Base-by-base conservation (phyloP, 192 early-diverging fungal genomes). In the Coemansia sp. region DNA sequence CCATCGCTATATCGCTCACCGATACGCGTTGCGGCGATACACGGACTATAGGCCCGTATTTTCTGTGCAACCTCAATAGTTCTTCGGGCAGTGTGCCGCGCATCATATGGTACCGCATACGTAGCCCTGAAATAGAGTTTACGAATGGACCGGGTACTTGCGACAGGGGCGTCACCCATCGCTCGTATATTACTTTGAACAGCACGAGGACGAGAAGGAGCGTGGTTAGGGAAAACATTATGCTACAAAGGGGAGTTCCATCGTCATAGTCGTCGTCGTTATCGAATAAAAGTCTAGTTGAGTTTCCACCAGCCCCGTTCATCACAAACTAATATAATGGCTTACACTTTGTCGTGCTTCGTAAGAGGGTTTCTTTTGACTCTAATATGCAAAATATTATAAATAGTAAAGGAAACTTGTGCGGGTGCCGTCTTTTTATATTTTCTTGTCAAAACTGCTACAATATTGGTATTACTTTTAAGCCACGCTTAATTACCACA, bases 71-170 rank as follows among this genome's bases (percentile, higher is more conserved):
- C 10, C 8, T 11, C 16, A 61, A 13, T 1, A 75, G 37, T 11
- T 63, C 66, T n/a, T 62, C 24, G 5, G 78, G 78, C 57, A 81
- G 41, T 4, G 22, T 54, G 45, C 78, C 78, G 4, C 70, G 65
- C 4, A 81, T n/a, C 74, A 81, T 81, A 23, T 81, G 54, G 67
- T 69, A 75, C 11, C 73, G 66, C 74, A 81, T 81, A 10, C 70
- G 73, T 10, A 81, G 35, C 41, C 73, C 71, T 3, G 66, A 66
- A 10, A 81, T 41, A 0, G 74, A 73, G 57, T 75, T 52, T 11
- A 68, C 3, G 37, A 69, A 65, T 5, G 10, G 18, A 1, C 78
- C 78, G 0, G 78, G 78, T 0, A 76, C 69, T 8, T 50, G 23
- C 1, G 63, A 57, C 14, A 81, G 60, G 9, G 74, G 78, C 18